phyloP scores from a whole-genome alignment of 192 early-diverging fungal species.

The Mortierella antarctica region DNA sequence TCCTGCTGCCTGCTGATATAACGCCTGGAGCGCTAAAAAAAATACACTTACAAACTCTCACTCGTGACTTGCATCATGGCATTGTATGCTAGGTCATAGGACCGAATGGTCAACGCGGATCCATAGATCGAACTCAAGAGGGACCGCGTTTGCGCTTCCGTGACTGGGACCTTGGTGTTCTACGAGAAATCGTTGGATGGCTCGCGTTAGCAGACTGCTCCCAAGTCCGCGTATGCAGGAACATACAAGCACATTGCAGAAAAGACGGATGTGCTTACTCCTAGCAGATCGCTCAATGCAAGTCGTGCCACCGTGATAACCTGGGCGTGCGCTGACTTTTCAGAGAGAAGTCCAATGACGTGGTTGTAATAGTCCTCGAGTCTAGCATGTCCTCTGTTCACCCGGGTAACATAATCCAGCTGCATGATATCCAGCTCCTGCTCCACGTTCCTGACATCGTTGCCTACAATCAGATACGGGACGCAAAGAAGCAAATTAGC shows the following conservation, averaged over 20 bases:
- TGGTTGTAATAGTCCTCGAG: slow-evolving; percentile 44
- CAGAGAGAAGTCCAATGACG: slow-evolving; percentile 18
- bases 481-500: neutral
- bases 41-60: slow-evolving; percentile 13
- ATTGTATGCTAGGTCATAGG: slow-evolving; percentile 36
- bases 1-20: no score
- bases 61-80: slow-evolving; percentile 37
- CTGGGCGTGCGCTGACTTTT: slow-evolving; percentile 23
- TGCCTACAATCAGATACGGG: slow-evolving; percentile 11
- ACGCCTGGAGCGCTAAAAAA: neutral
- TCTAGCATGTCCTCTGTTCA: slow-evolving; percentile 32
- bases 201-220: no score
- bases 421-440: slow-evolving; percentile 52
- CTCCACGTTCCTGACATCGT: slow-evolving; percentile 33
- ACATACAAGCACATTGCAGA: neutral
- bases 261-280: neutral
- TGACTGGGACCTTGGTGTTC: slow-evolving; percentile 11
- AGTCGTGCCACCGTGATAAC: slow-evolving; percentile 28
- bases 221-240: no score
- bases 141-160: slow-evolving; percentile 14
- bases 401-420: slow-evolving; percentile 21
- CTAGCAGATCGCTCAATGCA: slow-evolving; percentile 18
- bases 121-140: slow-evolving; percentile 12
- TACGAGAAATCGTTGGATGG: neutral
- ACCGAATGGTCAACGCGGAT: slow-evolving; percentile 16